A percentile compares a stretch with the other conserved stretches of the same genome.
Evolutionary conservation across 768 basidiomycete genomes (phyloP).

Genomic region (Pholiota molesta): DNA sequence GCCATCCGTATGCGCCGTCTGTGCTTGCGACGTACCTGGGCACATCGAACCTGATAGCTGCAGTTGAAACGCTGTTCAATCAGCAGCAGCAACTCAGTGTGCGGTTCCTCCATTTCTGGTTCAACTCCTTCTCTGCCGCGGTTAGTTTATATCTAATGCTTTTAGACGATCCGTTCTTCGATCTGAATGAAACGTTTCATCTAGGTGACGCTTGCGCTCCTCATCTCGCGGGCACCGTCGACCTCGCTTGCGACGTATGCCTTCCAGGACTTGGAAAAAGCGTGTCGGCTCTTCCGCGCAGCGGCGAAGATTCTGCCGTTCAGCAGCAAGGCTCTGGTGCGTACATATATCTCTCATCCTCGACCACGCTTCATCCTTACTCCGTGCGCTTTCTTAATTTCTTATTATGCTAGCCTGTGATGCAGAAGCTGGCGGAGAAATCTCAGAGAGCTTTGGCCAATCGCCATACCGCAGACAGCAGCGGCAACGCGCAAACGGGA

Average conservation of each 20-base stretch:
- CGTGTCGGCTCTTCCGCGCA: conserved; percentile 57
- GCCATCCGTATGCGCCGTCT: conserved; percentile 67
- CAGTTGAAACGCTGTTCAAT: conserved; percentile 56
- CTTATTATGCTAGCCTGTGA: conserved; percentile 51
- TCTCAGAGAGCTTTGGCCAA: conserved; percentile 48
- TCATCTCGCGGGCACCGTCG: conserved; percentile 64
- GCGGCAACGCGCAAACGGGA: conserved; percentile 4
- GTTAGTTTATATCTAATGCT: conserved; percentile 41
- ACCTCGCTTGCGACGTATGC: conserved; percentile 61
- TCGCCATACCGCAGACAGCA: conserved; percentile 23
- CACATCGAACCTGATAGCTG: conserved; percentile 58
- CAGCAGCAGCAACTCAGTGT: conserved; percentile 63
- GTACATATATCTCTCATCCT: conserved; percentile 23
- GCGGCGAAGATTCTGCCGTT: conserved; percentile 63
- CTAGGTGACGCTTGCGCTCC: conserved; percentile 65
- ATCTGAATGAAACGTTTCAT: background rate
- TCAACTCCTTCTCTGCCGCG: conserved; percentile 72
- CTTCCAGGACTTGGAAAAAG: conserved; percentile 60
- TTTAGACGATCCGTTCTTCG: background rate
- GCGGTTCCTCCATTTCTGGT: conserved; percentile 75
- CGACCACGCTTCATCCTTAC: background rate
- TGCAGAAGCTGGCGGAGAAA: conserved; percentile 58
- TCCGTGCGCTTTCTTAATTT: background rate
- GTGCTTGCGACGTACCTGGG: conserved; percentile 70
- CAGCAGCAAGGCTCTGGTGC: conserved; percentile 60